Conservation (phyloP, 257 asterid genomes). For the Fraxinus pennsylvanica region DNA sequence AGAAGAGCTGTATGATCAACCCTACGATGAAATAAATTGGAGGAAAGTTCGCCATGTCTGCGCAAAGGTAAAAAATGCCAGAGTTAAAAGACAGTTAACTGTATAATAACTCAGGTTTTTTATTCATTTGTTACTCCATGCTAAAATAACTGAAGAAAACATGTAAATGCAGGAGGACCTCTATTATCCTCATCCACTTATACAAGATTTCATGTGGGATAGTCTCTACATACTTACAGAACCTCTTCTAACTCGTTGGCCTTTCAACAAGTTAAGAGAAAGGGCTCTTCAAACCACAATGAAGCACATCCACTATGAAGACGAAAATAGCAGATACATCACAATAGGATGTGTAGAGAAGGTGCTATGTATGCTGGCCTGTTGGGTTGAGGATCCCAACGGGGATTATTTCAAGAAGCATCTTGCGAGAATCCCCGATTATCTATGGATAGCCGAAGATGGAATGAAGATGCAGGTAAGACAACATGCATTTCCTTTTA, state of each 20-base stretch:
- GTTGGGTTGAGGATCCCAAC: slow-evolving; percentile 52
- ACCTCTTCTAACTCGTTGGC: slow-evolving; percentile 40
- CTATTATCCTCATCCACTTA: slow-evolving; percentile 33
- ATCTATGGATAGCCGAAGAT: slow-evolving; percentile 53
- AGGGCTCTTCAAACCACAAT: slow-evolving; percentile 33
- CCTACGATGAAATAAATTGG: slow-evolving; percentile 37
- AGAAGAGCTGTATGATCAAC: slow-evolving; percentile 34
- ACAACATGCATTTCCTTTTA: not conserved
- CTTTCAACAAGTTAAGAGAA: slow-evolving; percentile 37
- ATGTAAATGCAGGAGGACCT: slow-evolving; percentile 33
- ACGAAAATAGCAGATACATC: slow-evolving; percentile 35
- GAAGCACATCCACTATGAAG: slow-evolving; percentile 43
- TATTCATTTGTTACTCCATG: not conserved
- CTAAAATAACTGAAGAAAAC: not conserved
- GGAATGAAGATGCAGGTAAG: slow-evolving; percentile 52
- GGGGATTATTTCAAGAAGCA: slow-evolving; percentile 41
- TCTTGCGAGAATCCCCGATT: slow-evolving; percentile 45
- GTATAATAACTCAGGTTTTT: not conserved
- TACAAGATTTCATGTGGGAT: slow-evolving; percentile 40
- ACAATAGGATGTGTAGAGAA: slow-evolving; percentile 38
- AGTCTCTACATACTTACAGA: slow-evolving; percentile 26
- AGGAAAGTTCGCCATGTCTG: slow-evolving; percentile 28
- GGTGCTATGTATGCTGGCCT: slow-evolving; percentile 38
- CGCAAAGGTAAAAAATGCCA: slow-evolving; percentile 31
- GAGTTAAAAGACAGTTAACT: not conserved